A percentile compares a stretch with the other conserved stretches of the same genome.
phyloP scores from a whole-genome alignment of 163 green algal genomes.

The Scenedesmus sp. region DNA sequence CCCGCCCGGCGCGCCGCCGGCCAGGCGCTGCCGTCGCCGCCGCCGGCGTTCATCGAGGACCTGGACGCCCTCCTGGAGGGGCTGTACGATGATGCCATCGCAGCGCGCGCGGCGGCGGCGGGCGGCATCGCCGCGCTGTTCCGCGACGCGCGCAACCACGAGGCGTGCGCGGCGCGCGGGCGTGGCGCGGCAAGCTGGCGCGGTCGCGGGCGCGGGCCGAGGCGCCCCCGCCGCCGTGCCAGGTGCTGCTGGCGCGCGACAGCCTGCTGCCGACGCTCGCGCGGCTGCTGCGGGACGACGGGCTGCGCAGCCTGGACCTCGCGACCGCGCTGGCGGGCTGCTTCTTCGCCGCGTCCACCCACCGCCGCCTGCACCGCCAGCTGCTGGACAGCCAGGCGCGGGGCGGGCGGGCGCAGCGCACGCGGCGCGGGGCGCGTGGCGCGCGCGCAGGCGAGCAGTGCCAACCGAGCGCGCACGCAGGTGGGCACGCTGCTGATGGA shows the following conservation, averaged over 20 bases:
- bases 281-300: constrained; percentile 82
- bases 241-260: constrained; percentile 22
- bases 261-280: constrained; percentile 69
- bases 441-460: no score
- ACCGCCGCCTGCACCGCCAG: constrained; percentile 75
- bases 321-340: constrained; percentile 77
- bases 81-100: constrained; percentile 84
- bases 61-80: constrained; percentile 77
- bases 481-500: constrained; percentile 82
- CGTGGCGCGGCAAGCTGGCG: no score
- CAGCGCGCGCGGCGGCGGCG: constrained; percentile 30
- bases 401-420: not conserved
- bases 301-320: constrained; percentile 64
- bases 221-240: not conserved
- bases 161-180: no score
- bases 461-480: no score
- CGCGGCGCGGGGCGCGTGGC: no score
- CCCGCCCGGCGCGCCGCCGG: no score
- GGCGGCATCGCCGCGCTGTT: constrained; percentile 77
- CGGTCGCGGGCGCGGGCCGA: no score
- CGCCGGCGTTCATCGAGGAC: constrained; percentile 57
- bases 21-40: no score
- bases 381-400: constrained; percentile 72
- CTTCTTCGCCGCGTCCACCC: constrained; percentile 85
- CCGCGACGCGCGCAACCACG: constrained; percentile 64